Percentiles rank a stretch among this genome's conserved stretches.
Conservation (phyloP, 108 stramenopile species). For the Bacterosira constricta region DNA sequence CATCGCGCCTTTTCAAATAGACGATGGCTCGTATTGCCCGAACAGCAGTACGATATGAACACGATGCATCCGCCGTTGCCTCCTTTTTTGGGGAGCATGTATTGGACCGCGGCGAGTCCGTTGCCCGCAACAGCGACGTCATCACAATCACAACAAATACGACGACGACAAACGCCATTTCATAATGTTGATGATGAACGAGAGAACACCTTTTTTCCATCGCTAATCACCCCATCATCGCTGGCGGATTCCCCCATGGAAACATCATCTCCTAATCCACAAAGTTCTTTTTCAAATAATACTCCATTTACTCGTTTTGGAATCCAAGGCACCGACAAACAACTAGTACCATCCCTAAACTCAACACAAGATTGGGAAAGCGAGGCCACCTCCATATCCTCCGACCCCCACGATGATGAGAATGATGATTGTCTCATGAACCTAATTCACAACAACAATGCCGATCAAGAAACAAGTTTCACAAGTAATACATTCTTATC, state of each 20-base stretch:
- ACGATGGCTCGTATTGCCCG: not conserved
- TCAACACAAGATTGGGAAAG: not conserved
- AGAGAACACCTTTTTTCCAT: not conserved
- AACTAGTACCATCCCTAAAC: not conserved
- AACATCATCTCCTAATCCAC: not conserved
- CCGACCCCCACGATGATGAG: not conserved
- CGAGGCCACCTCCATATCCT: not conserved
- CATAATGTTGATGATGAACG: not conserved
- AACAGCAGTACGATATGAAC: not conserved
- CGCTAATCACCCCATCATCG: not conserved
- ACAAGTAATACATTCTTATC: not conserved
- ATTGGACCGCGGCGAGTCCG: constrained; percentile 23
- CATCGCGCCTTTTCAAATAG: not conserved
- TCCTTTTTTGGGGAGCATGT: constrained; percentile 26
- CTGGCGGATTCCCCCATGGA: not conserved
- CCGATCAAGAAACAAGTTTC: not conserved
- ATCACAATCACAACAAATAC: not conserved
- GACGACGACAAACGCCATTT: not conserved
- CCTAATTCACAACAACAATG: not conserved
- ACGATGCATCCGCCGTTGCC: constrained; percentile 1
- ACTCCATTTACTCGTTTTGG: not conserved
- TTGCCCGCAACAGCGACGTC: not conserved
- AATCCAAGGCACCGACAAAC: not conserved
- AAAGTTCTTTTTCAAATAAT: no score
- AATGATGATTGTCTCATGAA: not conserved